Conservation (phyloP, 805 yeast genomes). For the Pichia gijzeniarum region DNA sequence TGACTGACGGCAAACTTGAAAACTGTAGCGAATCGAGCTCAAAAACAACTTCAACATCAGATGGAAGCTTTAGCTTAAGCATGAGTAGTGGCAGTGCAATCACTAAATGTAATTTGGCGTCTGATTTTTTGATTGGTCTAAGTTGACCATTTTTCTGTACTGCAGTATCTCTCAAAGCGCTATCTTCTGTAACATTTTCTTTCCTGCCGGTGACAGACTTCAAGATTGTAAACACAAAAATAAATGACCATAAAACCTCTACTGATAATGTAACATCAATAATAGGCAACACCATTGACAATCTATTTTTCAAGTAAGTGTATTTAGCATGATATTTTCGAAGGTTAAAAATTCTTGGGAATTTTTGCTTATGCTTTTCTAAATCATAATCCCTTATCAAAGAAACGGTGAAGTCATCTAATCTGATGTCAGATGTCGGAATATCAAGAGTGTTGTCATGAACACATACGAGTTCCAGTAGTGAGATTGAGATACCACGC, state of each 20-base stretch:
- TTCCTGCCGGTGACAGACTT: slow-evolving; percentile 5
- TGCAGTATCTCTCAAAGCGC: background rate
- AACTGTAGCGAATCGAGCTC: slow-evolving; percentile 27
- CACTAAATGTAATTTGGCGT: slow-evolving; percentile 10
- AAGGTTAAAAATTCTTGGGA: slow-evolving; percentile 12
- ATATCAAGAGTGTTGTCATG: slow-evolving; percentile 13
- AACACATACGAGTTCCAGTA: slow-evolving; percentile 4
- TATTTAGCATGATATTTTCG: slow-evolving; percentile 15
- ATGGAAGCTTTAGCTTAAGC: slow-evolving; percentile 23
- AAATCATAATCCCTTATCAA: slow-evolving; percentile 21
- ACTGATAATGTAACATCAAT: slow-evolving; percentile 24
- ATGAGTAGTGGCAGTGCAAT: slow-evolving; percentile 22
- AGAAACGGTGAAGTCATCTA: slow-evolving; percentile 10
- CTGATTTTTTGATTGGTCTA: background rate
- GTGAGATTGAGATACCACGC: slow-evolving; percentile 21
- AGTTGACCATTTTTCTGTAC: background rate
- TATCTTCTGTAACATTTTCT: background rate
- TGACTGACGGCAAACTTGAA: slow-evolving; percentile 13
- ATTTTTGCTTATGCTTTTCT: slow-evolving; percentile 10
- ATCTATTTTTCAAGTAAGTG: slow-evolving; percentile 11
- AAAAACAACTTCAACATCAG: slow-evolving; percentile 23
- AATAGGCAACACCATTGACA: slow-evolving; percentile 22
- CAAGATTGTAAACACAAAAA: slow-evolving; percentile 21
- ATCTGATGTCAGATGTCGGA: slow-evolving; percentile 10
- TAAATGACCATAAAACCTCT: slow-evolving; percentile 28